phyloP scores from a whole-genome alignment of 2,329 filamentous ascomycete species.

The Aschersonia sp. region DNA sequence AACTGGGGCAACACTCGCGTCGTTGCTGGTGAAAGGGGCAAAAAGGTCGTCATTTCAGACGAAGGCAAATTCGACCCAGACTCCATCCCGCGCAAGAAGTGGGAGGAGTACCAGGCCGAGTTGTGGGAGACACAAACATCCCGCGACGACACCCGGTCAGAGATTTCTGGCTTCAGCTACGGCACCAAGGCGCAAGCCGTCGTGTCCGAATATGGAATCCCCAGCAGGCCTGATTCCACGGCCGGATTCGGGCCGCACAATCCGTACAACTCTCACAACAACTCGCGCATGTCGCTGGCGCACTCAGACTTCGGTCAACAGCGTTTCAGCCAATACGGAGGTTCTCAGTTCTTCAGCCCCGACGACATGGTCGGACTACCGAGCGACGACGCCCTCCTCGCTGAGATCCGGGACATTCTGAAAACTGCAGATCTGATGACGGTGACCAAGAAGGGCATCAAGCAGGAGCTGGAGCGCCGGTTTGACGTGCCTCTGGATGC shows the following conservation, averaged over 20 bases:
- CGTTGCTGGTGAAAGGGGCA: constrained; percentile 84
- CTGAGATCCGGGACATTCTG: constrained; percentile 90
- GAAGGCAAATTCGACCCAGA: constrained; percentile 95
- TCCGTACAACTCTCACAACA: constrained; percentile 31
- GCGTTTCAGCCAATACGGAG: constrained; percentile 46
- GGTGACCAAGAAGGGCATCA: constrained; percentile 97
- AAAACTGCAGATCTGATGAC: constrained; percentile 90
- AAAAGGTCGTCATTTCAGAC: constrained; percentile 85
- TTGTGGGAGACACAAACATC: constrained; percentile 88
- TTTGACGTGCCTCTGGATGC: constrained; percentile 79
- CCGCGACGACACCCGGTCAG: constrained; percentile 69
- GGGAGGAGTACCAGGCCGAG: constrained; percentile 98
- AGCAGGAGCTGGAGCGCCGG: constrained; percentile 77
- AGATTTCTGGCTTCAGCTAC: constrained; percentile 88
- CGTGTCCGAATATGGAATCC: constrained; percentile 56
- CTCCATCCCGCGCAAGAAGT: constrained; percentile 92
- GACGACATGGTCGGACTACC: constrained; percentile 65
- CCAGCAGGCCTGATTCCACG: constrained; percentile 41
- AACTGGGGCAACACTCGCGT: constrained; percentile 98
- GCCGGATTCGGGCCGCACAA: constrained; percentile 37
- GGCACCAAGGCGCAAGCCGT: constrained; percentile 64
- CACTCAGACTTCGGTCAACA: constrained; percentile 51
- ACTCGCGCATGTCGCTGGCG: constrained; percentile 67
- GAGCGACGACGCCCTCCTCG: constrained; percentile 75
- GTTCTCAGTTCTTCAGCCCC: constrained; percentile 43